Conservation (phyloP, 495 filamentous ascomycete genomes). For the Talaromyces thailandensis region DNA sequence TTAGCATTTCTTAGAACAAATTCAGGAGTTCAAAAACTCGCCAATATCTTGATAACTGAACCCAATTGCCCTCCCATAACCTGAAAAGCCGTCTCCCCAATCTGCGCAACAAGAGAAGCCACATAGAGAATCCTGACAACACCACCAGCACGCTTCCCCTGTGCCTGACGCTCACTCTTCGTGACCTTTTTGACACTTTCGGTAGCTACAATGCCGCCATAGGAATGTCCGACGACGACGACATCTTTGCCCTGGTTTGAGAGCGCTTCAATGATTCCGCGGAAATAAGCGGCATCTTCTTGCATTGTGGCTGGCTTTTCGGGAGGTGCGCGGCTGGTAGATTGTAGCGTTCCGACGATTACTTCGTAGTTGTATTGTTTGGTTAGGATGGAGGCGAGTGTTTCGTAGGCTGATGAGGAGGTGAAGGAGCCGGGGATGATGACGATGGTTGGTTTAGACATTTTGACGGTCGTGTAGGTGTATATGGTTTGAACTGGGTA, state of each 20-base stretch:
- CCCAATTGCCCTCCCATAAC: slow-evolving; percentile 17
- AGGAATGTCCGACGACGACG: slow-evolving; percentile 40
- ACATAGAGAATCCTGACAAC: slow-evolving; percentile 32
- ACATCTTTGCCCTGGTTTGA: slow-evolving; percentile 33
- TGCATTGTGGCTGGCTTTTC: slow-evolving; percentile 26
- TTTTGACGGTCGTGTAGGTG: not conserved
- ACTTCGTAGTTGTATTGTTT: slow-evolving; percentile 22
- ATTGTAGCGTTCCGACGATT: slow-evolving; percentile 30
- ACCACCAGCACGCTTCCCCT: slow-evolving; percentile 24
- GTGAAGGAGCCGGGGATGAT: slow-evolving; percentile 43
- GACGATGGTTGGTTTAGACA: slow-evolving; percentile 32
- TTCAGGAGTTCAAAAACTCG: slow-evolving; percentile 12
- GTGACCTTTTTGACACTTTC: slow-evolving; percentile 31
- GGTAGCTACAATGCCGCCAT: slow-evolving; percentile 38
- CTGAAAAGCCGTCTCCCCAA: slow-evolving; percentile 19
- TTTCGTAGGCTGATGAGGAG: slow-evolving; percentile 22
- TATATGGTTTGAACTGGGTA: not conserved
- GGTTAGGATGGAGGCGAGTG: slow-evolving; percentile 21
- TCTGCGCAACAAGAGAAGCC: slow-evolving; percentile 23
- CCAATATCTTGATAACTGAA: slow-evolving; percentile 22
- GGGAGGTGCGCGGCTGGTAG: slow-evolving; percentile 28
- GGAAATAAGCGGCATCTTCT: slow-evolving; percentile 23
- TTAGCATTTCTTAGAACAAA: too few relatives aligned
- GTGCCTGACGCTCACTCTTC: slow-evolving; percentile 18
- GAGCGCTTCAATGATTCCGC: slow-evolving; percentile 14